Conservation (phyloP, 306 rosid species). For the Acacia melanoxylon region DNA sequence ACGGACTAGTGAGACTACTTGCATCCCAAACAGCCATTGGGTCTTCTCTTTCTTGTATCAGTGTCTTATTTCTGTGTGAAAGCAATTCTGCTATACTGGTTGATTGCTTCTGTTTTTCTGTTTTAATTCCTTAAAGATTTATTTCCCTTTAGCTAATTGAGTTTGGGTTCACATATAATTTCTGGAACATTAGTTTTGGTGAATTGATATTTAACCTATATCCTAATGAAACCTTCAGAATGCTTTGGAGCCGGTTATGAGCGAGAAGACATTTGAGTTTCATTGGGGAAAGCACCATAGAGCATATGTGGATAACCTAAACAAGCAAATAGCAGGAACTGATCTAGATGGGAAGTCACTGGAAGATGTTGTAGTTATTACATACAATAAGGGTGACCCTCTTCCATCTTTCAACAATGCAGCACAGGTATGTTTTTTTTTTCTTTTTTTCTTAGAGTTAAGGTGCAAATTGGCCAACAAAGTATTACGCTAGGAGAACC, state of each 20-base stretch:
- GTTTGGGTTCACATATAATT: neutral
- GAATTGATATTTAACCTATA: neutral
- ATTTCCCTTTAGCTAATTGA: neutral
- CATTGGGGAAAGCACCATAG: constrained; percentile 3
- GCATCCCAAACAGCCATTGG: neutral
- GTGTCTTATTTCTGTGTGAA: neutral
- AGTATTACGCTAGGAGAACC: too few relatives aligned
- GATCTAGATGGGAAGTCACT: neutral
- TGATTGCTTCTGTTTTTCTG: neutral
- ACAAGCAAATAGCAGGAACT: neutral
- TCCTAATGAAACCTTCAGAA: neutral
- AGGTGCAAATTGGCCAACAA: too few relatives aligned
- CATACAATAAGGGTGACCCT: neutral
- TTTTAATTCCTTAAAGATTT: neutral
- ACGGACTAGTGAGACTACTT: neutral
- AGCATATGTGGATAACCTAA: neutral
- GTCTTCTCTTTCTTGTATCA: neutral
- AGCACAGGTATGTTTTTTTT: neutral
- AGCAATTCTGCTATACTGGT: neutral
- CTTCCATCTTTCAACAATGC: neutral
- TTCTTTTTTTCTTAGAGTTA: too few relatives aligned
- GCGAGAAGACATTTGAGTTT: neutral
- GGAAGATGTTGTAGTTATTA: neutral
- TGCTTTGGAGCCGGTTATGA: neutral
- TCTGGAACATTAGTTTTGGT: neutral